Base-by-base conservation (phyloP, 2,329 filamentous ascomycete species). In the Taxawa tesnikishii region DNA sequence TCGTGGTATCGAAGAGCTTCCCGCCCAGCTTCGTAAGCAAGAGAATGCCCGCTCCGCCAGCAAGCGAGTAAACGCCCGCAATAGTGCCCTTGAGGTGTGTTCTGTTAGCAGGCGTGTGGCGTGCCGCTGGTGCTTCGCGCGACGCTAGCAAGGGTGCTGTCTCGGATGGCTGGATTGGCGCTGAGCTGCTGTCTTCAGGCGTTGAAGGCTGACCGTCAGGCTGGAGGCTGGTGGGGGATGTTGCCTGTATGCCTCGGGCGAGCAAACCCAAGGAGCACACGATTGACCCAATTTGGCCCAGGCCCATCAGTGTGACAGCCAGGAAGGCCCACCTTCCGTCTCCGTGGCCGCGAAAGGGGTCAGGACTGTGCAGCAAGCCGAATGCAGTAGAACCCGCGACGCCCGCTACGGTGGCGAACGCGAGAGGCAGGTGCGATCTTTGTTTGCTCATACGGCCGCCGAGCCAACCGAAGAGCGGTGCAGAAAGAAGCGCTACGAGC, bases 201-300 rank as follows among this genome's bases (percentile, higher is more conserved):
- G 15, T 27, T 27, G 25, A 14, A 6, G n/a, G n/a, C 25, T 27
- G 6, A 14, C 6, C n/a, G 7, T 7, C n/a, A 7, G 6, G 32
- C 17, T n/a, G 17, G 12, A 5, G 29, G 12, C 13, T 26, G 7
- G 17, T 4, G 4, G 34, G 23, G 6, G 21, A 6, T 12, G 35
- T 17, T 9, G 26, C 31, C 23, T 41, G 38, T 14, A 96, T 79
- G 4, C 85, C 87, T 11, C 75, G 75, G 23, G 84, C 84, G 3
- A 98, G 68, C 1, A 90, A 74, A 1, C 83, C 85, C n/a, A 98
- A 69, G 42, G 83, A 93, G 59, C 87, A 94, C 1, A 98, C 90
- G 37, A 98, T 96, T 8, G 85, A 81, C 2, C 88, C 90, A 39
- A 98, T 96, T 56, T 98, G 90, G 47, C 83, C 92, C 49, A 94